Conservation (phyloP, 2,329 filamentous ascomycete genomes). For the Clonostachys rosea region DNA sequence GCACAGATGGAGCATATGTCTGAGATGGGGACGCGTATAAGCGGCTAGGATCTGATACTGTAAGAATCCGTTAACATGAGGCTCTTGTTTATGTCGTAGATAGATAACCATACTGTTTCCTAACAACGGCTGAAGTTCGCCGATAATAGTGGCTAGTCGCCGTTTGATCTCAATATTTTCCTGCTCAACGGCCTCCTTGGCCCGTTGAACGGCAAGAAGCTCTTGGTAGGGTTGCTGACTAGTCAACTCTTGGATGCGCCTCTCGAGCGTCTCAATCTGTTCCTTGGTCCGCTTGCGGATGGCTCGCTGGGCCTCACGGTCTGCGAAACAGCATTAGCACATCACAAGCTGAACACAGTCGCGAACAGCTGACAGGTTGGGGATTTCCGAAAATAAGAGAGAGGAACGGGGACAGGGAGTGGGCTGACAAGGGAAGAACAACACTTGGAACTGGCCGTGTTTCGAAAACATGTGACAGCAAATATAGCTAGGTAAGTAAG, state of each 20-base stretch:
- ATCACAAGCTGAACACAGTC: too few relatives aligned
- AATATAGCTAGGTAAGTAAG: not conserved
- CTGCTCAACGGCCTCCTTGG: conserved; percentile 72
- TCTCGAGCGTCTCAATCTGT: conserved; percentile 72
- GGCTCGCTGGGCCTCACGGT: conserved; percentile 80
- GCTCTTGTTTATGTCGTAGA: not conserved
- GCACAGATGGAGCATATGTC: conserved; percentile 13
- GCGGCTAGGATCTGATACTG: too few relatives aligned
- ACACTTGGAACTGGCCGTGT: not conserved
- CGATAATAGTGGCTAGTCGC: conserved; percentile 60
- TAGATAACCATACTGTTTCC: conserved; percentile 3
- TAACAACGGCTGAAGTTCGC: conserved; percentile 58
- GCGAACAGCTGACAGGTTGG: too few relatives aligned
- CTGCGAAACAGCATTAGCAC: conserved; percentile 29
- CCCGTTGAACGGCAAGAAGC: conserved; percentile 67
- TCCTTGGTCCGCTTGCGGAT: conserved; percentile 79
- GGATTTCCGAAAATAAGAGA: too few relatives aligned
- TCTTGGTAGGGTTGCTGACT: conserved; percentile 81
- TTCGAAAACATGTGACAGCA: not conserved
- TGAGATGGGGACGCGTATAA: conserved; percentile 19
- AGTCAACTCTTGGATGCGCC: conserved; percentile 69
- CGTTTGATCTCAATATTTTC: conserved; percentile 77
- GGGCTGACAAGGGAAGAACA: not conserved
- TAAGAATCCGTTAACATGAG: not conserved
- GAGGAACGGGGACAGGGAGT: too few relatives aligned